A percentile compares a stretch with the other conserved stretches of the same genome.
phyloP scores from a whole-genome alignment of 208 protist genomes.

The Leptomonas pyrrhocoris region DNA sequence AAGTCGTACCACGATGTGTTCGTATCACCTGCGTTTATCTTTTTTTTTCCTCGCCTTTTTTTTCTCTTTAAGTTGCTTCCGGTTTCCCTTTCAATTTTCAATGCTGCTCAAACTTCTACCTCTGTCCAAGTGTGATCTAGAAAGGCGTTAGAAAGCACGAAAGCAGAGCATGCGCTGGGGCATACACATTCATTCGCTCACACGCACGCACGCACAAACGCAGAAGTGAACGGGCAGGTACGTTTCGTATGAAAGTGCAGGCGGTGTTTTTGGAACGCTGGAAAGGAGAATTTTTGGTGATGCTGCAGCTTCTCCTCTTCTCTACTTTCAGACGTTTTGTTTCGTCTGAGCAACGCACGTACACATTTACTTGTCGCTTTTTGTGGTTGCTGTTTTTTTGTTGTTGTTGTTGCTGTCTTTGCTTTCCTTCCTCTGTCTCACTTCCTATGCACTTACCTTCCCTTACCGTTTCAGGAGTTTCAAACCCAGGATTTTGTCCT shows the following conservation, averaged over 20 bases:
- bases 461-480: neutral
- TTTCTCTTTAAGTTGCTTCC: neutral
- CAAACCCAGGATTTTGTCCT: neutral
- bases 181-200: constrained; percentile 1
- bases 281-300: neutral
- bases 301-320: neutral
- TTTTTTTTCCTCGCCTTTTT: neutral
- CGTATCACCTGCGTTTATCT: neutral
- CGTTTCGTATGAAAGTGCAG: neutral
- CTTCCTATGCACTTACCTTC: constrained; percentile 10
- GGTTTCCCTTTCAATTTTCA: neutral
- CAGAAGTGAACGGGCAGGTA: constrained; percentile 1
- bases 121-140: too few species aligned
- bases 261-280: neutral
- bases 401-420: constrained; percentile 10
- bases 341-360: neutral
- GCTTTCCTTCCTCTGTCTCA: neutral
- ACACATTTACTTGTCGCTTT: neutral
- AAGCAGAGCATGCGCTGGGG: neutral
- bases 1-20: neutral
- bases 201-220: constrained; percentile 4
- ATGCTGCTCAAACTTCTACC: neutral
- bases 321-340: constrained; percentile 6
- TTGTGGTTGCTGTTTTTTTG: neutral
- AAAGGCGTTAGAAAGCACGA: too few species aligned